Evolutionary conservation across 768 basidiomycete species (phyloP), one percentile per base, ranked within the genome.

Genomic region (Auriculariales sp.): DNA sequence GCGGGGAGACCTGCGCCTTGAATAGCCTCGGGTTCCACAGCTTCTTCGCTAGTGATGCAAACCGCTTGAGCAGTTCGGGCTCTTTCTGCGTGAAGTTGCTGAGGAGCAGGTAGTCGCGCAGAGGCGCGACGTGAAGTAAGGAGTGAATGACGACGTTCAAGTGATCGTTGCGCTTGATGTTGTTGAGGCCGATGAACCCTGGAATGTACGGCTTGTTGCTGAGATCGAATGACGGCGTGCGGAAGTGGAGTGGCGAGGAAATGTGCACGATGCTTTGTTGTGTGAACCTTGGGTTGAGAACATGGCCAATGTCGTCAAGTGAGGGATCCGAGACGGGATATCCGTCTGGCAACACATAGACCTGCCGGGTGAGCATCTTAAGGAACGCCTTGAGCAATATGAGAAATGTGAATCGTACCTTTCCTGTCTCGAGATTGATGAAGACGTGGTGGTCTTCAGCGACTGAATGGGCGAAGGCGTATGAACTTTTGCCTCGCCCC

Each of bases 391-490:
- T 51, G 59, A 50, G 53, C 48, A 48, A 39, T 50, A 52, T 53
- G 54, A 53, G 32, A 36, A 48, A 52, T 46, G 49, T 25, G 19
- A 46, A n/a, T 56, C 68, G 54, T 56, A 89, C 94, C 79, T 93
- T 94, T 51, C 86, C 81, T 3, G 91, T 89, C 58, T 87, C 83
- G 28, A 98, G 74, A 65, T 98, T 92, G 59, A 99, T 87, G 72
- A 92, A 99, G 50, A 98, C 95, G 60, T 98, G 92, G 62, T 99
- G 93, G 65, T 95, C 93, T 52, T 98, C 91, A 59, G 93, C 89
- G 54, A 99, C 93, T 42, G 92, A 86, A 67, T 99, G 95, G 14
- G 91, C 79, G 65, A 95, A 99, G 22, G 95, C 95, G 62, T 91
- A 92, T 50, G 91, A 91, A 39, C 75, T 88, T 55, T 83, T 81